Evolutionary conservation across 2,329 filamentous ascomycete species (phyloP).

Genomic region (Verticillium nonalfalfae): DNA sequence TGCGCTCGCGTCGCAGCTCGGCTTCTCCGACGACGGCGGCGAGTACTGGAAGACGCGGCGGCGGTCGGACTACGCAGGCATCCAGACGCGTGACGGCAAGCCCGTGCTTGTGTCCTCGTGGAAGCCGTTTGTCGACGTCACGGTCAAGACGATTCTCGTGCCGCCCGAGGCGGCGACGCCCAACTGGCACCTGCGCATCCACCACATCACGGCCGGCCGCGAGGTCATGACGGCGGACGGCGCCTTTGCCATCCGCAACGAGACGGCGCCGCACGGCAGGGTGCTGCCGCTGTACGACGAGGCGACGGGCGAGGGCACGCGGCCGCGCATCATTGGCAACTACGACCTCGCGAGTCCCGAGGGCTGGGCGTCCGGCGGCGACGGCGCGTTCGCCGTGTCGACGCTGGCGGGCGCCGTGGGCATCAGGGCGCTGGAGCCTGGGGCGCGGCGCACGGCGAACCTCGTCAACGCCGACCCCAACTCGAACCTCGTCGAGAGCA

Average conservation of each 20-base stretch:
- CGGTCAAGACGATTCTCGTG: slow-evolving; percentile 57
- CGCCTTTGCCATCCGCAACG: slow-evolving; percentile 62
- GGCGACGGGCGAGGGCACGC: slow-evolving; percentile 40
- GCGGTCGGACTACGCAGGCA: slow-evolving; percentile 55
- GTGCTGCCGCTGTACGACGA: slow-evolving; percentile 41
- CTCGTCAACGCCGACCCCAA: slow-evolving; percentile 74
- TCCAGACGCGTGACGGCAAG: slow-evolving; percentile 47
- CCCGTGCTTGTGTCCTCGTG: slow-evolving; percentile 64
- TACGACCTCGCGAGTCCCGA: slow-evolving; percentile 51
- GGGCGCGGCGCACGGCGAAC: slow-evolving; percentile 47
- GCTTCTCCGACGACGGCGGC: slow-evolving; percentile 69
- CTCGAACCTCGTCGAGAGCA: slow-evolving; percentile 66
- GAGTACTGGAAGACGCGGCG: slow-evolving; percentile 76
- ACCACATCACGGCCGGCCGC: slow-evolving; percentile 53
- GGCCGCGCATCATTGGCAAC: slow-evolving; percentile 51
- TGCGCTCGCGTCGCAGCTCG: slow-evolving; percentile 68
- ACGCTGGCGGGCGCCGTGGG: slow-evolving; percentile 43
- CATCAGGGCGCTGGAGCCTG: slow-evolving; percentile 50
- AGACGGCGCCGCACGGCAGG: slow-evolving; percentile 38
- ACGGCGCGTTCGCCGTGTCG: slow-evolving; percentile 45
- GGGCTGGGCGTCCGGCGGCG: slow-evolving; percentile 41
- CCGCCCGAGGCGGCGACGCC: slow-evolving; percentile 52
- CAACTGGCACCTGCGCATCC: slow-evolving; percentile 65
- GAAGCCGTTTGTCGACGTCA: slow-evolving; percentile 65
- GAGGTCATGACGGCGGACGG: slow-evolving; percentile 68